phyloP scores from a whole-genome alignment of 2,329 filamentous ascomycete genomes.

The Aspergillus quadricinctus region DNA sequence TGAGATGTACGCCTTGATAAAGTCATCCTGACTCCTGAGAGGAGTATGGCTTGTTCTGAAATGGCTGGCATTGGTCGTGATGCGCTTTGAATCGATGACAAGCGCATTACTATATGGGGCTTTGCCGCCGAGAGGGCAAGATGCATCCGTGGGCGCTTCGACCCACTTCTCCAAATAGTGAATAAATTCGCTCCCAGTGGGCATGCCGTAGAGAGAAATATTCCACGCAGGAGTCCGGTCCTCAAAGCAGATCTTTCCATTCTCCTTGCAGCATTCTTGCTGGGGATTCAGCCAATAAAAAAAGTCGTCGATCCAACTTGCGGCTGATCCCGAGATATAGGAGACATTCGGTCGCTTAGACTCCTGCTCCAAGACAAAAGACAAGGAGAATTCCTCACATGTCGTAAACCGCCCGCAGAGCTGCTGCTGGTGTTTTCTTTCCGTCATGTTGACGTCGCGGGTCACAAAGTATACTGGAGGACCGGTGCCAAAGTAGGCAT shows the following conservation, averaged over 20 bases:
- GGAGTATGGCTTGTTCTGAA: constrained; percentile 90
- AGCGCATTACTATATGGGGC: constrained; percentile 84
- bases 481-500: constrained; percentile 84
- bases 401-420: constrained; percentile 89
- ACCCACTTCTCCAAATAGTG: constrained; percentile 83
- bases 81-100: constrained; percentile 64
- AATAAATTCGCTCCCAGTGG: constrained; percentile 85
- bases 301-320: constrained; percentile 96
- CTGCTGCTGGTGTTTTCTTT: constrained; percentile 71
- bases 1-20: constrained; percentile 84
- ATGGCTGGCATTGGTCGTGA: constrained; percentile 74
- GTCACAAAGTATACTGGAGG: constrained; percentile 97
- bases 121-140: constrained; percentile 82
- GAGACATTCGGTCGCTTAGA: constrained; percentile 83
- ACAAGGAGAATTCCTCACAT: constrained; percentile 76
- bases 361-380: constrained; percentile 90
- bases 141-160: constrained; percentile 69
- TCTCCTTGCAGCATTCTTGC: constrained; percentile 70
- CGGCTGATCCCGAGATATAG: constrained; percentile 81
- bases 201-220: constrained; percentile 84
- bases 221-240: constrained; percentile 80
- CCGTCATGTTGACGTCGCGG: constrained; percentile 71
- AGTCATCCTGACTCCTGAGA: constrained; percentile 81
- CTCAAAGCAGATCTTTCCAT: constrained; percentile 71
- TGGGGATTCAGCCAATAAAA: constrained; percentile 93